phyloP scores from a whole-genome alignment of 1,284 basidiomycete species.

The Pseudozyma sp. region DNA sequence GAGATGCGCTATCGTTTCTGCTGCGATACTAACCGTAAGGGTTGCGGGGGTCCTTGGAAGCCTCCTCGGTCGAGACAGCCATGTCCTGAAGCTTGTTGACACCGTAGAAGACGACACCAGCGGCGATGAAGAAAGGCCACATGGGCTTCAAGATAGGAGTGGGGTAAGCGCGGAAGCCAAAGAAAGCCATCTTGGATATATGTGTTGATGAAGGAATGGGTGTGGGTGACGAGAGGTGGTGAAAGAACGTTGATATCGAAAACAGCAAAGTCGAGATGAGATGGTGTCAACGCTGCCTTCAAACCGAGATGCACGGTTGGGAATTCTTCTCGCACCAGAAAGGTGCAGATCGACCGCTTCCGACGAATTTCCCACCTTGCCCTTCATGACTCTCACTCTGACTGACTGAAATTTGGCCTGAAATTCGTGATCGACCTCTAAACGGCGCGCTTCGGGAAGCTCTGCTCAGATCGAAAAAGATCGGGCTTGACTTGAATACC shows the following conservation, averaged over 20 bases:
- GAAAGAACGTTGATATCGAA: slow-evolving; percentile 2
- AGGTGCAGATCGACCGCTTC: slow-evolving; percentile 17
- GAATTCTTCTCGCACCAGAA: slow-evolving; percentile 35
- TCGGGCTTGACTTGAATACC: not conserved
- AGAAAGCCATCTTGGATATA: slow-evolving; percentile 56
- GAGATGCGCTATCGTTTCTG: not conserved
- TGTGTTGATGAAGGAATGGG: not conserved
- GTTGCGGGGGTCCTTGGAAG: slow-evolving; percentile 67
- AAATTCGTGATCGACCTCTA: slow-evolving; percentile 32
- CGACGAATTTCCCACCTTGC: not conserved
- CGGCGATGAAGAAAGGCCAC: slow-evolving; percentile 65
- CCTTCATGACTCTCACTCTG: not conserved
- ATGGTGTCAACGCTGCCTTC: slow-evolving; percentile 19
- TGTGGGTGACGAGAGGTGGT: not conserved
- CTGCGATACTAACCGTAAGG: slow-evolving; percentile 60
- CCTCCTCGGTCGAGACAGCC: slow-evolving; percentile 60
- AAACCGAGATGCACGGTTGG: not conserved
- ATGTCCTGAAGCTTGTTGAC: slow-evolving; percentile 63
- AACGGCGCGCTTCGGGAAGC: slow-evolving; percentile 26
- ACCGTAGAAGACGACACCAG: slow-evolving; percentile 62
- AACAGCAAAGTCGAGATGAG: slow-evolving; percentile 16
- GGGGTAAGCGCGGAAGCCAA: slow-evolving; percentile 66
- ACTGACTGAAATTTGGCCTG: not conserved
- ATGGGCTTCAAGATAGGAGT: slow-evolving; percentile 66
- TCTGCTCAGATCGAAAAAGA: not conserved